Percentiles rank a stretch among this genome's conserved stretches.
Conservation (phyloP, 2,329 filamentous ascomycete genomes). For the Pezicula neosporulosa region DNA sequence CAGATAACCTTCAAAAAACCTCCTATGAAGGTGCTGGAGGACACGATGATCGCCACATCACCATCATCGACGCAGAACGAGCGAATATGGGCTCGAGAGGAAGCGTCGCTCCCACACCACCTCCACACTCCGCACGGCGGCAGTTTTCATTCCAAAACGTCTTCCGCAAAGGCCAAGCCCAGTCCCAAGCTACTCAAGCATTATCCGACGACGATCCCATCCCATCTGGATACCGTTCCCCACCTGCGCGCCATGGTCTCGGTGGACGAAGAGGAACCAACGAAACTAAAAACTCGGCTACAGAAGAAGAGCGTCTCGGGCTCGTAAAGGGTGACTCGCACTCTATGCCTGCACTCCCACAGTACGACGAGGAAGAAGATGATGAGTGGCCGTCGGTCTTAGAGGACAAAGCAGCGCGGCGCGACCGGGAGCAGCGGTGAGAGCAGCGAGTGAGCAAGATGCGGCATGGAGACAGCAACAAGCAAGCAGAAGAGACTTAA, state of each 20-base stretch:
- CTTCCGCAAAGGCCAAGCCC: slow-evolving; percentile 41
- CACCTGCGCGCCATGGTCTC: slow-evolving; percentile 31
- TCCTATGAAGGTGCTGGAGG: slow-evolving; percentile 47
- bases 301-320: slow-evolving; percentile 79
- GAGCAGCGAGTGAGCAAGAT: slow-evolving; percentile 2
- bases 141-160: slow-evolving; percentile 94
- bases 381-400: slow-evolving; percentile 1
- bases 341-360: slow-evolving; percentile 12
- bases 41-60: slow-evolving; percentile 39
- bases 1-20: slow-evolving; percentile 39
- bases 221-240: slow-evolving; percentile 25
- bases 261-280: slow-evolving; percentile 37
- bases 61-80: slow-evolving; percentile 36
- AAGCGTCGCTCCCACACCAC: slow-evolving; percentile 48
- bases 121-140: slow-evolving; percentile 59
- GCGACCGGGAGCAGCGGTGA: background rate
- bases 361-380: slow-evolving; percentile 17
- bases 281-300: slow-evolving; percentile 48
- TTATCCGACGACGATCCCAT: slow-evolving; percentile 12
- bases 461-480: too few relatives aligned
- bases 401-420: background rate
- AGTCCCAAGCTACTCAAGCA: slow-evolving; percentile 9
- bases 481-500: slow-evolving; percentile 10
- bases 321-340: slow-evolving; percentile 72
- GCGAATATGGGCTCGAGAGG: slow-evolving; percentile 15